phyloP scores from a whole-genome alignment of 2,329 filamentous ascomycete genomes.

The Aspergillus candidus region DNA sequence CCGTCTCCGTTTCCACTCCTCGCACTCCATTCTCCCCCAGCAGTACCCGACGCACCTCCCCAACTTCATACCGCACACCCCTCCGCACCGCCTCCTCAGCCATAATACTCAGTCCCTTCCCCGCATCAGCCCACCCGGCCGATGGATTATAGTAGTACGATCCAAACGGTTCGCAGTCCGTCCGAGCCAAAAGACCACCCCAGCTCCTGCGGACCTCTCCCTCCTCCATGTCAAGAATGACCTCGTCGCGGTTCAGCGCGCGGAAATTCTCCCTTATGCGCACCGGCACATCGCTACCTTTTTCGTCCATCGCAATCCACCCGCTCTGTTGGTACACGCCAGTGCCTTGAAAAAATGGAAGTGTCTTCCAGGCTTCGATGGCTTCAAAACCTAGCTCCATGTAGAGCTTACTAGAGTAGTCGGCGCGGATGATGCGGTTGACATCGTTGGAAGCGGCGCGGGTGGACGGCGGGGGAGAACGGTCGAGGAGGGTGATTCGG shows the following conservation, averaged over 20 bases:
- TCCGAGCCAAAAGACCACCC: constrained; percentile 34
- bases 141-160: constrained; percentile 46
- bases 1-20: constrained; percentile 47
- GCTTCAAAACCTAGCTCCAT: constrained; percentile 60
- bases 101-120: constrained; percentile 40
- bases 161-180: constrained; percentile 33
- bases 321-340: constrained; percentile 54
- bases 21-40: constrained; percentile 30
- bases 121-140: constrained; percentile 51
- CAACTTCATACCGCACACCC: constrained; percentile 43
- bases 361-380: constrained; percentile 54
- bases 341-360: constrained; percentile 51
- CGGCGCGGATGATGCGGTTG: constrained; percentile 66
- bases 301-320: constrained; percentile 52
- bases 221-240: constrained; percentile 40
- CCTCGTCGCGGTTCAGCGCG: constrained; percentile 38
- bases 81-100: constrained; percentile 39
- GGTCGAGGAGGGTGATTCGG: constrained; percentile 54
- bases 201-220: constrained; percentile 37
- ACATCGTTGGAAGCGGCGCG: constrained; percentile 64
- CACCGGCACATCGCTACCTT: constrained; percentile 42
- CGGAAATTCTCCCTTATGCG: constrained; percentile 52
- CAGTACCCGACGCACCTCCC: constrained; percentile 42
- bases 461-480: constrained; percentile 45
- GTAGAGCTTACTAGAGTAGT: constrained; percentile 61